phyloP scores from a whole-genome alignment of 306 rosid genomes.

The Rosa persica region DNA sequence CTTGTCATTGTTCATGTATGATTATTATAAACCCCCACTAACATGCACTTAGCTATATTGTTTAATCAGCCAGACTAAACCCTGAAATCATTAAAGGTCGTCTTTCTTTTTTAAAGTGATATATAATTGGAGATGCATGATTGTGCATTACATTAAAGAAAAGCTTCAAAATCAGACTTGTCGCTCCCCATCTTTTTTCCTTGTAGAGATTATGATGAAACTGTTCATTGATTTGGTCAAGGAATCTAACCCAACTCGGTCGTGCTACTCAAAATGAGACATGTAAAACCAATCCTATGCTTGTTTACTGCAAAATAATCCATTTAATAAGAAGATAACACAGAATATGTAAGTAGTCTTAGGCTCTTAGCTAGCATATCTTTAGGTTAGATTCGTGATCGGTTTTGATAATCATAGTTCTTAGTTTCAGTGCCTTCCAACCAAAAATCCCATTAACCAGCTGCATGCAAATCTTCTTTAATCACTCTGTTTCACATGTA shows the following conservation, averaged over 20 bases:
- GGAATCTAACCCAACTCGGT: neutral
- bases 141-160: neutral
- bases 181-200: neutral
- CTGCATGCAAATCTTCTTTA: neutral
- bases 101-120: neutral
- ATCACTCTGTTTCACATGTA: neutral
- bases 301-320: neutral
- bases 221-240: neutral
- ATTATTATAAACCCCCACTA: neutral
- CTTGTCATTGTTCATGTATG: neutral
- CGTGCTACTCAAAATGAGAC: neutral
- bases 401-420: neutral
- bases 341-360: neutral
- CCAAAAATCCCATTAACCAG: slow-evolving; percentile 1
- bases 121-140: neutral
- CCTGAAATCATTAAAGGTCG: neutral
- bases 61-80: neutral
- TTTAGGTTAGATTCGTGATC: neutral
- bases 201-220: neutral
- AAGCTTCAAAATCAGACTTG: neutral
- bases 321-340: neutral
- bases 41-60: neutral
- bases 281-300: neutral
- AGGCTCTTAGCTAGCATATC: neutral
- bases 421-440: slow-evolving; percentile 2